Percentiles rank a stretch among this genome's conserved stretches.
Conservation (phyloP, 306 rosid genomes). For the Ziziphus jujuba region DNA sequence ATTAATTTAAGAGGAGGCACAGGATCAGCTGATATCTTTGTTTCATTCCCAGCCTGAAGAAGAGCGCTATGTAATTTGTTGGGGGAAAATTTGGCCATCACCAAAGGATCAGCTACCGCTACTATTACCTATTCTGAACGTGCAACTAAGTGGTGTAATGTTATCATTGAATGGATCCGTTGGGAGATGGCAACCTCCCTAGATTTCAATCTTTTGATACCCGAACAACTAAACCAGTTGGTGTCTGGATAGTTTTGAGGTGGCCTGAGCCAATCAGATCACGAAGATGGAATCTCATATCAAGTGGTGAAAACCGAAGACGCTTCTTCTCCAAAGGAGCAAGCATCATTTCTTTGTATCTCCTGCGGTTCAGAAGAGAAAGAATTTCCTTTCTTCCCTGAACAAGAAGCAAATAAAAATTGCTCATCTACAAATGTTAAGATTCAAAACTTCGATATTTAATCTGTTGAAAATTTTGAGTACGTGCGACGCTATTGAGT, state of each 20-base stretch:
- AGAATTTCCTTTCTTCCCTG: constrained; percentile 95
- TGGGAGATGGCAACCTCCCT: constrained; percentile 8
- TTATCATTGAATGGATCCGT: constrained; percentile 17
- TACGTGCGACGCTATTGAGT: neutral
- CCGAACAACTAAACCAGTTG: constrained; percentile 70
- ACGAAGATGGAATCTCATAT: constrained; percentile 84
- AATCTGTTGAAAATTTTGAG: neutral
- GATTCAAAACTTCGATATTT: neutral
- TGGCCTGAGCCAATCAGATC: constrained; percentile 91
- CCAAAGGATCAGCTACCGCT: neutral
- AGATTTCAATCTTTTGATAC: constrained; percentile 64
- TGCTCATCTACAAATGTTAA: neutral
- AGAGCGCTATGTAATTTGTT: neutral
- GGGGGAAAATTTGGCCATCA: neutral
- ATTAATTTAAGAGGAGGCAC: neutral
- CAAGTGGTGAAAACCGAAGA: constrained; percentile 74
- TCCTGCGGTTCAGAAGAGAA: constrained; percentile 68
- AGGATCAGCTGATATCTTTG: neutral
- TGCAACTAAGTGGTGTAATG: neutral
- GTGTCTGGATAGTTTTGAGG: constrained; percentile 58
- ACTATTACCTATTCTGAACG: constrained; percentile 18
- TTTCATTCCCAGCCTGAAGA: constrained; percentile 11
- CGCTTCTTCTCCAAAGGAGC: constrained; percentile 75
- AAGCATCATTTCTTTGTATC: constrained; percentile 77
- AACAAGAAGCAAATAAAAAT: constrained; percentile 23